A percentile compares a stretch with the other conserved stretches of the same genome.
Conservation (phyloP, 1,284 basidiomycete species). For the Prillingera fragicola region DNA sequence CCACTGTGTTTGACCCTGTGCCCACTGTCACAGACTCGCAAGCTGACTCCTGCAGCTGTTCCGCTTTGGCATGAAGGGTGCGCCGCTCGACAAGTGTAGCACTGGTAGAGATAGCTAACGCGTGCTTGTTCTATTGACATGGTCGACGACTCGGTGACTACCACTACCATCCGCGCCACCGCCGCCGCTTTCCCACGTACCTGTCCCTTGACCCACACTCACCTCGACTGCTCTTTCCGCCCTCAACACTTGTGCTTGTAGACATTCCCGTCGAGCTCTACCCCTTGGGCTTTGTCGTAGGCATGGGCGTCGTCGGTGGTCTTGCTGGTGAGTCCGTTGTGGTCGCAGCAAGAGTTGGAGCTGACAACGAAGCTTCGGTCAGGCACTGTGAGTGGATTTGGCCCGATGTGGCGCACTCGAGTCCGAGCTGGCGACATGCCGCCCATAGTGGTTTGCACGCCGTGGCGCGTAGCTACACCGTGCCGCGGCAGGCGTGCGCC, state of each 20-base stretch:
- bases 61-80: conserved; percentile 43
- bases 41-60: conserved; percentile 34
- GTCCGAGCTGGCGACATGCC: neutral
- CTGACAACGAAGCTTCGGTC: conserved; percentile 5
- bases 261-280: conserved; percentile 48
- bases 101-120: neutral
- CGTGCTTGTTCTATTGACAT: neutral
- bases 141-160: no score
- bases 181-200: neutral
- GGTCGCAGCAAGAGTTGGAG: conserved; percentile 8
- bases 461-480: no score
- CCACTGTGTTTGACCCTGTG: neutral
- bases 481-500: no score
- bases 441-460: no score
- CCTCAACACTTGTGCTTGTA: conserved; percentile 5
- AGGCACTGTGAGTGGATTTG: conserved; percentile 14
- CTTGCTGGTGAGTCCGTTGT: conserved; percentile 27
- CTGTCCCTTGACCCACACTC: neutral
- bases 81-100: conserved; percentile 3
- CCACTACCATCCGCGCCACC: conserved; percentile 3
- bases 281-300: conserved; percentile 46
- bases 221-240: neutral
- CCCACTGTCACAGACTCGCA: neutral
- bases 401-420: neutral
- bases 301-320: conserved; percentile 40